Evolutionary conservation across 2,329 filamentous ascomycete species (phyloP).

Genomic region (Claviceps digitariae): DNA sequence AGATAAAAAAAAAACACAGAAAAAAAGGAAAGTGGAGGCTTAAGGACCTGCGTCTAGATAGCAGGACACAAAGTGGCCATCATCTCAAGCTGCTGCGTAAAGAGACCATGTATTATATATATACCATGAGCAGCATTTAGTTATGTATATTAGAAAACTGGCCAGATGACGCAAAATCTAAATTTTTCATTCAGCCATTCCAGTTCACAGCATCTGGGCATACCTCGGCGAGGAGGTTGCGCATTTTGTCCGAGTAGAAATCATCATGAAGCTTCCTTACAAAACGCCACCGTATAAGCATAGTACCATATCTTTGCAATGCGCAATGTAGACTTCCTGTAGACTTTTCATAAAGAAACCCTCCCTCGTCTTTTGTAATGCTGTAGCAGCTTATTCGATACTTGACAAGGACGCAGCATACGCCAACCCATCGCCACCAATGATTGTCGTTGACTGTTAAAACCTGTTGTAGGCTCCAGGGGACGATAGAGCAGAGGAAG

Average conservation of each 20-base stretch:
- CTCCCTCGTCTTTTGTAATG: neutral
- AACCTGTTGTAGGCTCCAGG: neutral
- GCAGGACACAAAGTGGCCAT: neutral
- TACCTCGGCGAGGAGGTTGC: neutral
- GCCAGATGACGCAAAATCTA: constrained; percentile 10
- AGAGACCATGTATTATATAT: neutral
- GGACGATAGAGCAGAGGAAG: neutral
- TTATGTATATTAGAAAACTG: neutral
- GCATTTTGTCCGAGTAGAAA: neutral
- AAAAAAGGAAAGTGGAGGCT: too few relatives aligned
- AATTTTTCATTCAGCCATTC: constrained; percentile 8
- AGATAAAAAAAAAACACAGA: too few relatives aligned
- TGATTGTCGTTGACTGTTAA: constrained; percentile 1
- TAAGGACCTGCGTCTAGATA: too few relatives aligned
- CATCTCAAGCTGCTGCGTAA: neutral
- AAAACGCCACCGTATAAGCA: constrained; percentile 20
- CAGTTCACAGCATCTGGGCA: constrained; percentile 5
- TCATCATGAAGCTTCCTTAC: constrained; percentile 14
- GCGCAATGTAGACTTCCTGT: neutral
- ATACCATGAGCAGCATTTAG: neutral
- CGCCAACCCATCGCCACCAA: neutral
- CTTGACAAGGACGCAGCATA: neutral
- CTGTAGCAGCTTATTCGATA: neutral
- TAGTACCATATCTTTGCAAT: neutral
- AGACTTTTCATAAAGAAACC: neutral